These are phyloP conservation scores for Boletellus ananas DNA, from an alignment of 768 basidiomycete species.

Conservation along the genomic window DNA sequence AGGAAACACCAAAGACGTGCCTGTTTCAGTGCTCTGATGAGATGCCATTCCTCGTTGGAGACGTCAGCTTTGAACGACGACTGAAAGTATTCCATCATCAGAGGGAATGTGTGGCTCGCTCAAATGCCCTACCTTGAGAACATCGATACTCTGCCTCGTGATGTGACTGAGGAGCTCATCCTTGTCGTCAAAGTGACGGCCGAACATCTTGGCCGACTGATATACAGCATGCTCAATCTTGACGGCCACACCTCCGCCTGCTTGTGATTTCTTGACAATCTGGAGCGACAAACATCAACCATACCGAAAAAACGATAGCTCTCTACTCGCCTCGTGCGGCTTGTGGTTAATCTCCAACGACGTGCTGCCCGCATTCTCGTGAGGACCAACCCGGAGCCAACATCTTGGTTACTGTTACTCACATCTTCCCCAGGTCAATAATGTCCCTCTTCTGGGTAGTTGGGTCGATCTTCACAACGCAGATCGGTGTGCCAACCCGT, in stretches of 20 bases:
- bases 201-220: slow-evolving; percentile 92
- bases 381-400: neutral
- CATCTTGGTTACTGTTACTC: slow-evolving; percentile 27
- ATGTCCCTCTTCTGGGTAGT: slow-evolving; percentile 86
- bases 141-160: slow-evolving; percentile 90
- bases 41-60: slow-evolving; percentile 85
- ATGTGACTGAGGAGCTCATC: slow-evolving; percentile 91
- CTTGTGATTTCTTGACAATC: slow-evolving; percentile 90
- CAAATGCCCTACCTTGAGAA: slow-evolving; percentile 66
- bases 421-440: slow-evolving; percentile 93
- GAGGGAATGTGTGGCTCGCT: neutral
- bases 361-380: slow-evolving; percentile 49
- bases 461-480: slow-evolving; percentile 91
- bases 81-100: slow-evolving; percentile 38
- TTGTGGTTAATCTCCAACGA: slow-evolving; percentile 99
- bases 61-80: slow-evolving; percentile 86
- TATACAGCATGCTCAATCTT: slow-evolving; percentile 98
- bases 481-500: slow-evolving; percentile 89
- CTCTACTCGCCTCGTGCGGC: slow-evolving; percentile 58
- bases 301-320: neutral
- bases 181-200: slow-evolving; percentile 93
- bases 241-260: slow-evolving; percentile 95
- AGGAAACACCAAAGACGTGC: slow-evolving; percentile 33
- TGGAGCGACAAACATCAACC: slow-evolving; percentile 27
- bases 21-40: slow-evolving; percentile 84